phyloP scores from a whole-genome alignment of 2,329 filamentous ascomycete species.

The Aspergillus proliferans region DNA sequence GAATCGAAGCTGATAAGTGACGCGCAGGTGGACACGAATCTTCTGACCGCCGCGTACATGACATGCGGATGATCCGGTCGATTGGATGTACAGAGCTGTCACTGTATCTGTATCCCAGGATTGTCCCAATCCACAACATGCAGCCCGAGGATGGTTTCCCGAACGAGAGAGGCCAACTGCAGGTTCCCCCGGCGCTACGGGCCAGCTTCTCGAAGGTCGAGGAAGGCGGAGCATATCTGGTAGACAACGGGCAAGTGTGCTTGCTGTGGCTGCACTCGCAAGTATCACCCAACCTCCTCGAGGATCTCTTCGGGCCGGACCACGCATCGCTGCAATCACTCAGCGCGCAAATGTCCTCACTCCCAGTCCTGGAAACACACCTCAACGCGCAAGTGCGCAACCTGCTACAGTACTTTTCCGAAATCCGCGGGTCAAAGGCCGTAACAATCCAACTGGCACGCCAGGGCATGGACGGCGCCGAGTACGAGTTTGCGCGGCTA shows the following conservation, averaged over 20 bases:
- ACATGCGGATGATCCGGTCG: constrained; percentile 80
- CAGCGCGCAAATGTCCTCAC: constrained; percentile 70
- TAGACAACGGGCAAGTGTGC: constrained; percentile 91
- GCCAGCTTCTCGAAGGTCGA: constrained; percentile 84
- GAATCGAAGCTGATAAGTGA: constrained; percentile 1
- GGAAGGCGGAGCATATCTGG: constrained; percentile 85
- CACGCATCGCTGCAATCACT: constrained; percentile 65
- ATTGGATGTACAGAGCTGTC: constrained; percentile 83
- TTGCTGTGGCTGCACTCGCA: constrained; percentile 89
- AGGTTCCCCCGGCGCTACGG: constrained; percentile 72
- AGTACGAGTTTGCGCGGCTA: constrained; percentile 69
- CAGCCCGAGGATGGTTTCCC: constrained; percentile 83
- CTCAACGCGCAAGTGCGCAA: constrained; percentile 94
- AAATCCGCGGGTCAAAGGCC: constrained; percentile 76
- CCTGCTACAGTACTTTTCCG: constrained; percentile 77
- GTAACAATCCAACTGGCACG: constrained; percentile 73
- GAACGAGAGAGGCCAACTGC: constrained; percentile 82
- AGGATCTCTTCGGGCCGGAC: constrained; percentile 81
- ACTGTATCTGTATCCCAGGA: constrained; percentile 89
- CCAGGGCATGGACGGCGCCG: constrained; percentile 4
- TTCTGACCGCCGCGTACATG: constrained; percentile 82
- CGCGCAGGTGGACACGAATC: constrained; percentile 69
- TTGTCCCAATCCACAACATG: constrained; percentile 86
- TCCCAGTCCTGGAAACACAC: constrained; percentile 84
- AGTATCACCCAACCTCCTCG: constrained; percentile 83